Evolutionary conservation across 2,329 filamentous ascomycete genomes (phyloP).

Genomic region (Hirsutella rhossiliensis): DNA sequence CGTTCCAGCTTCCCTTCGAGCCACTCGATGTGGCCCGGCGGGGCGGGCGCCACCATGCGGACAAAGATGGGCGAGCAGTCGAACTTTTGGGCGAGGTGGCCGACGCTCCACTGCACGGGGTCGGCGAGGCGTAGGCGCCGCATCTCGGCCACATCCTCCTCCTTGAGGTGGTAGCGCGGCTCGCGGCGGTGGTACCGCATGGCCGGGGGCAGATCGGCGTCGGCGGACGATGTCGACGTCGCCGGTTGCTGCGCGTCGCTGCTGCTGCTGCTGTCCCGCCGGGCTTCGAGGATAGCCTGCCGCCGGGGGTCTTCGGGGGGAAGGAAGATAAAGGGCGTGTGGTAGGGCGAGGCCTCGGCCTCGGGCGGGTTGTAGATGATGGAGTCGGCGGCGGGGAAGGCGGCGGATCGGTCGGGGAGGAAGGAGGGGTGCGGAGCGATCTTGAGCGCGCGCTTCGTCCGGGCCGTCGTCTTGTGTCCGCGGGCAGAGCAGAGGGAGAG

Average conservation of each 20-base stretch:
- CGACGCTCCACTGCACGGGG: conserved; percentile 42
- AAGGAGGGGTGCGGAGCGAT: conserved; percentile 51
- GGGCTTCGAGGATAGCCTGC: conserved; percentile 27
- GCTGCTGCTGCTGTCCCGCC: no score
- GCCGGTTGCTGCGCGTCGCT: no score
- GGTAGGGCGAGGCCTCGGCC: conserved; percentile 41
- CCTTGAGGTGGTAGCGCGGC: conserved; percentile 38
- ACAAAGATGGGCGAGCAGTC: conserved; percentile 45
- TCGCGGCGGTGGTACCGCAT: conserved; percentile 22
- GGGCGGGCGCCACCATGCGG: conserved; percentile 42
- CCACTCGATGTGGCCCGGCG: conserved; percentile 32
- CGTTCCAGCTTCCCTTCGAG: conserved; percentile 32
- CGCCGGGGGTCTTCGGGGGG: conserved; percentile 44
- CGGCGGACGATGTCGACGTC: conserved; percentile 8
- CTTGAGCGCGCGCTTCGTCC: conserved; percentile 46
- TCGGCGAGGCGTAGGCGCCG: conserved; percentile 39
- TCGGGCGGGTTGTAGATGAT: conserved; percentile 48
- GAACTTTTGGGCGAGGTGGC: conserved; percentile 39
- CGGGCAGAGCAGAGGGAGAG: conserved; percentile 17
- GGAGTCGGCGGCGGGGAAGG: conserved; percentile 19
- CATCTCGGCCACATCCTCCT: conserved; percentile 47
- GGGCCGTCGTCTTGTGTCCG: conserved; percentile 38
- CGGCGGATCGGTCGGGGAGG: conserved; percentile 24
- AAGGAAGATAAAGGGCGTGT: conserved; percentile 57
- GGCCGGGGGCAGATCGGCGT: conserved; percentile 20